Percentiles rank a stretch among this genome's conserved stretches.
phyloP scores from a whole-genome alignment of 179 eudicot genomes.

The Dionaea muscipula region DNA sequence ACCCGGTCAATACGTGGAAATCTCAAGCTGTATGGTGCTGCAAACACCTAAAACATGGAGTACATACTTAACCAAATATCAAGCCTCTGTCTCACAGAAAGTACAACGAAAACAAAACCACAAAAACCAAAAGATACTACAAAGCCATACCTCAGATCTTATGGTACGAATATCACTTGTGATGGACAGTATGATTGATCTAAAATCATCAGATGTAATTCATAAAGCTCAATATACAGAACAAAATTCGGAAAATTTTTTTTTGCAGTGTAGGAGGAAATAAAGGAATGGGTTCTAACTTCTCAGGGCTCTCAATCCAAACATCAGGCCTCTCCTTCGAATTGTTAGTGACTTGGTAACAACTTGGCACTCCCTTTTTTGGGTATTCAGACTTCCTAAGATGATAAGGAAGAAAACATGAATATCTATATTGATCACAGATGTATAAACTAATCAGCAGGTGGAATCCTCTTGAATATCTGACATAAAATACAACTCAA shows the following conservation, averaged over 20 bases:
- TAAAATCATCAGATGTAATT: conserved; percentile 11
- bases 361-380: conserved; percentile 72
- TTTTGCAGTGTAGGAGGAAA: background rate
- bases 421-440: background rate
- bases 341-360: conserved; percentile 83
- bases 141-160: conserved; percentile 46
- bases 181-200: conserved; percentile 75
- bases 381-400: conserved; percentile 69
- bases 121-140: background rate
- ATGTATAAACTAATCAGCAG: background rate
- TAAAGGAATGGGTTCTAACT: conserved; percentile 24
- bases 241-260: background rate
- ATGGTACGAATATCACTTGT: conserved; percentile 87
- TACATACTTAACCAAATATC: background rate
- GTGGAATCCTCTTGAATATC: background rate
- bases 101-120: background rate
- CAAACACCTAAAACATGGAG: conserved; percentile 35
- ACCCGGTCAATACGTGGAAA: conserved; percentile 88
- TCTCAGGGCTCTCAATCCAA: conserved; percentile 97
- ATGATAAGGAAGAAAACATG: background rate
- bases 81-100: background rate
- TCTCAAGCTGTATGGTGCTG: conserved; percentile 87
- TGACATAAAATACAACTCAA: too few species aligned
- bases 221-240: conserved; percentile 1
- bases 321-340: conserved; percentile 96